Evolutionary conservation across 1,139 yeast species (phyloP).

Genomic region (Magnusiomyces suaveolens): DNA sequence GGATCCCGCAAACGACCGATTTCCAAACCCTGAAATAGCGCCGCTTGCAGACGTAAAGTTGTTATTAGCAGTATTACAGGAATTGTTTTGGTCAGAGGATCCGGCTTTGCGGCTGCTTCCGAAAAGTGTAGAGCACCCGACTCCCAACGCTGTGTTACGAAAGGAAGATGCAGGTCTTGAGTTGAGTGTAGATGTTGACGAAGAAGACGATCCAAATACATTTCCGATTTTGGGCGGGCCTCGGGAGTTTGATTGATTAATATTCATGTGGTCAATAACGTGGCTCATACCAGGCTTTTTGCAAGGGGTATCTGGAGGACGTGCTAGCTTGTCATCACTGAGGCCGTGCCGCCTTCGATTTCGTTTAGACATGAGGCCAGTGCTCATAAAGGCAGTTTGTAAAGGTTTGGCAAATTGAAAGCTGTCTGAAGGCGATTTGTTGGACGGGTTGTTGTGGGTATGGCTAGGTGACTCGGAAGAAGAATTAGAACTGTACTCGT

Average conservation of each 20-base stretch:
- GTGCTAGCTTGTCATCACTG: constrained; percentile 17
- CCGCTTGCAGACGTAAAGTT: too few relatives aligned
- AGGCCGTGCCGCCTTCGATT: constrained; percentile 31
- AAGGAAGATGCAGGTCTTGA: not conserved
- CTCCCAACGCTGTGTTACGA: not conserved
- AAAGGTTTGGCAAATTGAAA: constrained; percentile 72
- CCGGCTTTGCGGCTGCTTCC: not conserved
- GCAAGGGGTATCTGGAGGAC: constrained; percentile 74
- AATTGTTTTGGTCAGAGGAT: too few relatives aligned
- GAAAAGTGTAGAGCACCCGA: not conserved
- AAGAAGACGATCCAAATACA: not conserved
- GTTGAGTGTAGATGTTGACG: not conserved
- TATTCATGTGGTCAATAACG: not conserved
- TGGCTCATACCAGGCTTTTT: constrained; percentile 40
- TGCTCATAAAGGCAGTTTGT: constrained; percentile 72
- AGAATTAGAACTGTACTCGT: constrained; percentile 2
- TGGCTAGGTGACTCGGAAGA: not conserved
- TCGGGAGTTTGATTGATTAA: not conserved
- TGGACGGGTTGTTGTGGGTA: not conserved
- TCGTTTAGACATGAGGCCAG: constrained; percentile 67
- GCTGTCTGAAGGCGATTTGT: constrained; percentile 35
- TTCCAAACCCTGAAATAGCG: too few relatives aligned
- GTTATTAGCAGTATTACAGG: too few relatives aligned
- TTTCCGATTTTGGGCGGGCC: not conserved
- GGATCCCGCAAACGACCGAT: too few relatives aligned